These are phyloP conservation scores for Polytrichum formosum DNA, from an alignment of 225 moss, liverwort and hornwort genomes.

Conservation along the genomic window DNA sequence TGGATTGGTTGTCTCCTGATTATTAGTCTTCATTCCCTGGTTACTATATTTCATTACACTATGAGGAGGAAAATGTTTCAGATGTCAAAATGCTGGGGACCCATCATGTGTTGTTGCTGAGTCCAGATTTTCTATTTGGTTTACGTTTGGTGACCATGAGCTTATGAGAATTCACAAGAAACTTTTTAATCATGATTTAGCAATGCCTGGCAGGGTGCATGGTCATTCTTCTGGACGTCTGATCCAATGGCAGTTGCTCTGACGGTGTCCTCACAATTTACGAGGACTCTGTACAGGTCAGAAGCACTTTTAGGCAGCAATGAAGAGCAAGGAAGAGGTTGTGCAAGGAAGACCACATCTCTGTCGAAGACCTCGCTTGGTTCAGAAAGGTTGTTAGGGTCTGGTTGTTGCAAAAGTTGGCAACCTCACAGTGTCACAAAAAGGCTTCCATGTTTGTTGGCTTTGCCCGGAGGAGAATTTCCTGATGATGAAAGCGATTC, in stretches of 20 bases:
- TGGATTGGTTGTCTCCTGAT: too few relatives aligned
- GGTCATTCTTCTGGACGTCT: background rate
- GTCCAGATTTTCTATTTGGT: too few relatives aligned
- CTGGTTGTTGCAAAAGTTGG: constrained; percentile 21
- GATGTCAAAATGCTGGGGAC: too few relatives aligned
- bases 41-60: too few relatives aligned
- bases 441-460: constrained; percentile 27
- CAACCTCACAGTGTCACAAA: constrained; percentile 23
- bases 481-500: constrained; percentile 33
- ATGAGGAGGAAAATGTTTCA: too few relatives aligned
- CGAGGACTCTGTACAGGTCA: constrained; percentile 25
- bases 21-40: too few relatives aligned
- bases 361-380: constrained; percentile 33
- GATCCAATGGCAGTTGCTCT: constrained; percentile 45
- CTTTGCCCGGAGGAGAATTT: constrained; percentile 40
- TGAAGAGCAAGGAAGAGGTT: constrained; percentile 19
- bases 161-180: too few relatives aligned
- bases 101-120: too few relatives aligned
- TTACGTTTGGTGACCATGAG: too few relatives aligned
- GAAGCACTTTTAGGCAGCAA: constrained; percentile 29
- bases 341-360: constrained; percentile 21
- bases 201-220: constrained; percentile 19
- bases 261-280: constrained; percentile 36
- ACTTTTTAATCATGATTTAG: too few relatives aligned
- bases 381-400: constrained; percentile 33